Conservation (phyloP, 2,329 filamentous ascomycete genomes). For the Fusarium heterosporum region DNA sequence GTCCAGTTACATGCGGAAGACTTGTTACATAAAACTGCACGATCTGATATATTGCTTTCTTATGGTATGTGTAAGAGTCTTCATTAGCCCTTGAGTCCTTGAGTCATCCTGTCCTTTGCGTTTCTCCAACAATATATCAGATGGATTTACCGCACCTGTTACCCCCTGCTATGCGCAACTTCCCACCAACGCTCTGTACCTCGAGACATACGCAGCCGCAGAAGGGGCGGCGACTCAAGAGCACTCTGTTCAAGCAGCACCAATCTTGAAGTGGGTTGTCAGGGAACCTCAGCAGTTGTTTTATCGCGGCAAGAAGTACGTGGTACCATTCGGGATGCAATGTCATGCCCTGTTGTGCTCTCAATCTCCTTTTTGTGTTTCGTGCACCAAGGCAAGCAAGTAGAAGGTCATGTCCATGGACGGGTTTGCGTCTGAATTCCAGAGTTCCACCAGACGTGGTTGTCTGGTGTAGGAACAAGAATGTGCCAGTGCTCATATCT, state of each 20-base stretch:
- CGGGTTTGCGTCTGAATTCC: conserved; percentile 19
- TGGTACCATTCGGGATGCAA: conserved; percentile 25
- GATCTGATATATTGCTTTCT: not conserved
- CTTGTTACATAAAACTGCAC: not conserved
- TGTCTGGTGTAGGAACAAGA: conserved; percentile 20
- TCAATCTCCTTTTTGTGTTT: conserved; percentile 24
- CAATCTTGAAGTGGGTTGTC: conserved; percentile 2
- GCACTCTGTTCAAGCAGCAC: conserved; percentile 11
- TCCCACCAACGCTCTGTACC: not conserved
- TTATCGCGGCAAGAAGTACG: conserved; percentile 29
- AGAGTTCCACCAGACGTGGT: conserved; percentile 35
- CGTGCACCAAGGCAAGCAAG: conserved; percentile 24
- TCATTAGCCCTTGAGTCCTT: not conserved
- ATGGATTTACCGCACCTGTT: not conserved
- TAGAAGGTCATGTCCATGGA: conserved; percentile 23
- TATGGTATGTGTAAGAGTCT: conserved; percentile 29
- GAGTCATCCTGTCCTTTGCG: not conserved
- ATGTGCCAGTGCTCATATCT: conserved; percentile 21
- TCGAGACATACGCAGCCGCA: not conserved
- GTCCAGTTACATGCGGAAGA: conserved; percentile 3
- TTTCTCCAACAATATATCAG: not conserved
- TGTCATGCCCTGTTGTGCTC: conserved; percentile 25
- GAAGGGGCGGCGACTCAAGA: conserved; percentile 12
- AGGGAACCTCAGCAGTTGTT: conserved; percentile 29
- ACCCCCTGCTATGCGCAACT: not conserved